Percentiles rank a stretch among this genome's conserved stretches.
Evolutionary conservation across 441 rosid species (phyloP).

Genomic region (Gossypium davidsonii): DNA sequence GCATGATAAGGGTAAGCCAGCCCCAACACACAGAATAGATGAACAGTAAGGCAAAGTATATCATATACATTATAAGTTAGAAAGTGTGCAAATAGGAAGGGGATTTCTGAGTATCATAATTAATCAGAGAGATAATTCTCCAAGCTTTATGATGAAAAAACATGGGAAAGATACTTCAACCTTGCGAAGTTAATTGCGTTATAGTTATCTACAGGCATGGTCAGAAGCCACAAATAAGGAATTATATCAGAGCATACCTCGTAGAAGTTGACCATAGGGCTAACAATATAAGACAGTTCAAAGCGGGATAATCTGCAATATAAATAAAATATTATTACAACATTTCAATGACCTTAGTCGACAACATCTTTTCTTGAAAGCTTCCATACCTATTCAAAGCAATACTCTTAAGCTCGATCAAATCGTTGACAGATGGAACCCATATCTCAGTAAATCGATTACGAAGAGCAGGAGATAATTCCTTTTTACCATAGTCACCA

Average conservation of each 20-base stretch:
- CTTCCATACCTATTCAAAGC: conserved; percentile 53
- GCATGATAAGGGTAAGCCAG: background rate
- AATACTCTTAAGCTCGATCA: conserved; percentile 71
- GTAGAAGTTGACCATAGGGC: conserved; percentile 73
- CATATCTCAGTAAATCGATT: conserved; percentile 98
- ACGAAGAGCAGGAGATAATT: conserved; percentile 95
- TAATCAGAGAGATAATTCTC: background rate
- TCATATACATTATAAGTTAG: background rate
- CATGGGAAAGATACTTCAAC: background rate
- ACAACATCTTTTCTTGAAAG: conserved; percentile 12
- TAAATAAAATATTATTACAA: conserved; percentile 12
- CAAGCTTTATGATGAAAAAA: background rate
- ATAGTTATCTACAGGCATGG: background rate
- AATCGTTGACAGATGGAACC: conserved; percentile 77
- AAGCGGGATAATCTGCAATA: conserved; percentile 43
- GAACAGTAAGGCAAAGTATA: background rate
- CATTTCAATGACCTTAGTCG: background rate
- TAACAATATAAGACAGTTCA: conserved; percentile 43
- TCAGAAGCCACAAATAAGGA: conserved; percentile 8
- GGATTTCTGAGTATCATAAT: background rate
- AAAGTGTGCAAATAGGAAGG: background rate
- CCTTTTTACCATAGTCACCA: conserved; percentile 99
- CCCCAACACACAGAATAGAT: background rate
- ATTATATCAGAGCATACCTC: conserved; percentile 42
- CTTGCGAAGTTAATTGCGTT: background rate